These are phyloP conservation scores for Jatropha multifida DNA, from an alignment of 441 rosid species.

Conservation along the genomic window DNA sequence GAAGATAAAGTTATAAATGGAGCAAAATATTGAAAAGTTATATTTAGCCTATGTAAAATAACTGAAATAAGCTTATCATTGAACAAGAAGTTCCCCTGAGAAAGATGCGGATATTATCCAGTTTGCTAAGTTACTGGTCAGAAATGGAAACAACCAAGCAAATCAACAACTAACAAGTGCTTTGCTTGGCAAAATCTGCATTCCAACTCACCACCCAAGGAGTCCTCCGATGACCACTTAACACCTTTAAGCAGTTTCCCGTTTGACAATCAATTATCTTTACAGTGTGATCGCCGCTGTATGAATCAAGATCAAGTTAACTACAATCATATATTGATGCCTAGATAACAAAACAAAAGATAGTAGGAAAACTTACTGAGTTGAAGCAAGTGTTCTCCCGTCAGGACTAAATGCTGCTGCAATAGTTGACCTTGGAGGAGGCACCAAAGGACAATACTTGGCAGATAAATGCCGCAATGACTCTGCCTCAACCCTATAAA, in stretches of 20 bases:
- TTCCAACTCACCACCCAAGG: constrained; percentile 92
- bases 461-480: constrained; percentile 75
- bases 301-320: constrained; percentile 20
- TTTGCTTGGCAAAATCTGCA: constrained; percentile 5
- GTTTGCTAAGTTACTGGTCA: not conserved
- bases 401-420: constrained; percentile 93
- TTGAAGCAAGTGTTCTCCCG: constrained; percentile 84
- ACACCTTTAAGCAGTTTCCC: constrained; percentile 75
- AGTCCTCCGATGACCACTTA: constrained; percentile 82
- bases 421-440: constrained; percentile 91
- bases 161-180: constrained; percentile 7
- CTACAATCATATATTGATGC: constrained; percentile 5
- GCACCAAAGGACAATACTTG: constrained; percentile 65
- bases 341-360: not conserved
- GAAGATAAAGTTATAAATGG: not conserved
- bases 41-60: not conserved
- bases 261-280: constrained; percentile 84
- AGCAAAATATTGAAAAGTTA: not conserved
- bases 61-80: not conserved
- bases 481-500: constrained; percentile 78
- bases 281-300: constrained; percentile 95
- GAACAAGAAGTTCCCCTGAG: not conserved
- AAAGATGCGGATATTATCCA: not conserved
- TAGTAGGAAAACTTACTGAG: constrained; percentile 53
- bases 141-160: not conserved